phyloP scores from a whole-genome alignment of 345 rosid species.

The Corchorus capsularis region DNA sequence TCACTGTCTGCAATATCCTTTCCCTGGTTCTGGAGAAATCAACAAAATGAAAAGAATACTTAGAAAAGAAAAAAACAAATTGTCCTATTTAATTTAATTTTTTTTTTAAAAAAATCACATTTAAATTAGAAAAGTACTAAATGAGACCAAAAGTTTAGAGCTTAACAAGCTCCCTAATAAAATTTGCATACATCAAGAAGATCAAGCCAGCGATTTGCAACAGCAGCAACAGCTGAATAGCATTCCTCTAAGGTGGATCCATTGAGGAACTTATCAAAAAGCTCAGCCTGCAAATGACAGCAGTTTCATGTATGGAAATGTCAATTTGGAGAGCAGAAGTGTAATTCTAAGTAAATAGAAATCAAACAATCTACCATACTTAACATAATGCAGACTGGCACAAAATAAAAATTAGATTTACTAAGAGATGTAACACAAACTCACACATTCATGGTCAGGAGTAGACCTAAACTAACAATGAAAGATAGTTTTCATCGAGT shows the following conservation, averaged over 20 bases:
- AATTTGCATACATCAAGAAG: constrained; percentile 75
- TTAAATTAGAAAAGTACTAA: not conserved
- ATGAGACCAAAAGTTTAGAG: constrained; percentile 9
- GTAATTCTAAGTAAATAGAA: constrained; percentile 2
- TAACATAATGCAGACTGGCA: not conserved
- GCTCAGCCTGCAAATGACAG: constrained; percentile 70
- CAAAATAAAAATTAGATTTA: not conserved
- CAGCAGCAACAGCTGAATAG: constrained; percentile 89
- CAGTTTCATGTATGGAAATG: not conserved
- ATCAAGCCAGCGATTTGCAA: constrained; percentile 98
- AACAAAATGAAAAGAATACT: constrained; percentile 21
- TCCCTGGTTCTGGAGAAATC: constrained; percentile 75
- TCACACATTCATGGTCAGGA: not conserved
- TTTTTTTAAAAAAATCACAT: not conserved
- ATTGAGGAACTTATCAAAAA: constrained; percentile 91
- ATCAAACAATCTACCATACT: not conserved
- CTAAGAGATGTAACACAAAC: not conserved
- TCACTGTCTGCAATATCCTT: constrained; percentile 89
- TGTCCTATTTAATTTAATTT: not conserved
- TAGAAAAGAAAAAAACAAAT: constrained; percentile 19
- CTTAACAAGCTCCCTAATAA: not conserved
- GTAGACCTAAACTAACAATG: not conserved
- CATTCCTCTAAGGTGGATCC: constrained; percentile 92
- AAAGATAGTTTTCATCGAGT: not conserved
- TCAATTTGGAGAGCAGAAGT: not conserved